Evolutionary conservation across 2,329 filamentous ascomycete species (phyloP).

Genomic region (Lachnum nothofagi): DNA sequence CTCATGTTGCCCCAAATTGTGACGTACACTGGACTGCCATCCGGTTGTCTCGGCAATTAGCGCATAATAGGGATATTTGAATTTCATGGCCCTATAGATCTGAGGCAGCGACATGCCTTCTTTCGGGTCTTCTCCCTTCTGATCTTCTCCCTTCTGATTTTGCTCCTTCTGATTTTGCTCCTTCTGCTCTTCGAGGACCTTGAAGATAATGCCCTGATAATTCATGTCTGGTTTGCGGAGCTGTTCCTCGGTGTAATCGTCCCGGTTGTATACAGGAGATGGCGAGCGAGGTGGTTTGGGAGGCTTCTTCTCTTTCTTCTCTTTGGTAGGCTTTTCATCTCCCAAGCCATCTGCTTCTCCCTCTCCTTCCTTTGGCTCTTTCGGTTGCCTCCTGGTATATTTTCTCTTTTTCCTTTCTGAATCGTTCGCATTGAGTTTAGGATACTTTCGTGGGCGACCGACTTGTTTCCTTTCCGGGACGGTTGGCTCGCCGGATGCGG

Average conservation of each 20-base stretch:
- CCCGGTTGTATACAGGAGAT: conserved; percentile 48
- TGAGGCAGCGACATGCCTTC: conserved; percentile 53
- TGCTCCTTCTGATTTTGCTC: no score
- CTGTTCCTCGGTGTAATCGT: conserved; percentile 65
- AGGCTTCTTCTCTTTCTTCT: conserved; percentile 55
- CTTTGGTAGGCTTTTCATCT: conserved; percentile 38
- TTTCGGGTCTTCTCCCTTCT: no score
- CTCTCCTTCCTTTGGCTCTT: conserved; percentile 38
- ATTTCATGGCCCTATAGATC: conserved; percentile 55
- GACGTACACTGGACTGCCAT: conserved; percentile 59
- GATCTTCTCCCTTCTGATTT: no score
- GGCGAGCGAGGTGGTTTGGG: conserved; percentile 39
- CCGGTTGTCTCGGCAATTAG: conserved; percentile 48
- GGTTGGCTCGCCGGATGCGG: conserved; percentile 17
- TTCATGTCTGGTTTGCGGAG: conserved; percentile 59
- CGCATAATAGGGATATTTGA: conserved; percentile 54
- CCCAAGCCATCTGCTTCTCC: conserved; percentile 52
- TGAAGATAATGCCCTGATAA: no score
- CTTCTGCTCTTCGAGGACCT: no score
- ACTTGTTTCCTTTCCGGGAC: conserved; percentile 53
- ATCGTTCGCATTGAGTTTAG: conserved; percentile 50
- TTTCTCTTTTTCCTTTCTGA: conserved; percentile 59
- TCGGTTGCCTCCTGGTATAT: conserved; percentile 58
- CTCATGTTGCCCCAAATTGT: conserved; percentile 53
- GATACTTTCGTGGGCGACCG: conserved; percentile 60